phyloP scores from a whole-genome alignment of 352 stramenopile species.

The Globisporangium recalcitrans region DNA sequence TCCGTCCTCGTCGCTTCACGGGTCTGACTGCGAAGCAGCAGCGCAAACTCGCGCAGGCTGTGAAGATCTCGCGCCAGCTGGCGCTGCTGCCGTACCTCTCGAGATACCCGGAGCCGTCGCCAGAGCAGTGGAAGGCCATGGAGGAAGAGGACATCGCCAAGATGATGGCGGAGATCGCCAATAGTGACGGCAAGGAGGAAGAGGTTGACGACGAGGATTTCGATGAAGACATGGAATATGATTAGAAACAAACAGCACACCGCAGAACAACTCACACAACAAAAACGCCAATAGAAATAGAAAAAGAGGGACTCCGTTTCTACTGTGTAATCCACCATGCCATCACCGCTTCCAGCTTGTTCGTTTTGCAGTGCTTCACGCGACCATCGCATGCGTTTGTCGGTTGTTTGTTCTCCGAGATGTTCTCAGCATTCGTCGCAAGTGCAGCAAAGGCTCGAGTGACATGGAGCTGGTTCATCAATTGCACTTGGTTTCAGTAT shows the following conservation, averaged over 20 bases:
- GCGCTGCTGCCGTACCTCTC: constrained; percentile 72
- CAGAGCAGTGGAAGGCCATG: constrained; percentile 77
- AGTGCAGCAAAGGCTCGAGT: not conserved
- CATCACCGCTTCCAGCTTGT: too few species aligned
- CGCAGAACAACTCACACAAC: not conserved
- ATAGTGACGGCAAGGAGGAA: constrained; percentile 37
- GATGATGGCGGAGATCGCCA: constrained; percentile 46
- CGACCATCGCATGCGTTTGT: not conserved
- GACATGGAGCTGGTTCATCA: not conserved
- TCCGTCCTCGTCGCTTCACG: constrained; percentile 75
- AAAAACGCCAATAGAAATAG: constrained; percentile 17
- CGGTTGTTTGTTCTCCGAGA: not conserved
- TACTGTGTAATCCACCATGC: constrained; percentile 1
- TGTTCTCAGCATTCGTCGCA: not conserved
- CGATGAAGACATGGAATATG: constrained; percentile 61
- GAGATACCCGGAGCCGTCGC: constrained; percentile 74
- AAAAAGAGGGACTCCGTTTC: constrained; percentile 15
- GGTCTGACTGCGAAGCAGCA: constrained; percentile 81
- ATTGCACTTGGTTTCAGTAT: constrained; percentile 2
- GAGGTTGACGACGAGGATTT: constrained; percentile 69
- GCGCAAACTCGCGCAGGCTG: constrained; percentile 62
- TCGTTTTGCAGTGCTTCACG: too few species aligned
- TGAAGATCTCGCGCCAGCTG: constrained; percentile 79
- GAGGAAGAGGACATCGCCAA: constrained; percentile 73
- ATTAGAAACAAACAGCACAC: constrained; percentile 51